Conservation (phyloP, 208 protist genomes). For the Tritrichomonas musculus region DNA sequence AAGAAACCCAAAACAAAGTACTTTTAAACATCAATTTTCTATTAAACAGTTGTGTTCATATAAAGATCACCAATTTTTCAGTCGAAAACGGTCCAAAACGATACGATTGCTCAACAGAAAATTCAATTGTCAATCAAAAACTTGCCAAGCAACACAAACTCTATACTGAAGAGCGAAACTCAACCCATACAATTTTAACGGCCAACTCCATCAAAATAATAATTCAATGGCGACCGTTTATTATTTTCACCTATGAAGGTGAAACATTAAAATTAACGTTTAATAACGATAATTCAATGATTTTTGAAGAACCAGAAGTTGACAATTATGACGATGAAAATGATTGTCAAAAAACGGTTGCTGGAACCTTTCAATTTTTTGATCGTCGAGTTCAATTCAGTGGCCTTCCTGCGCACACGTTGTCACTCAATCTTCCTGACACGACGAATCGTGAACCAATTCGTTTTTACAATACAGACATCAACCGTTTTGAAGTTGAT, state of each 20-base stretch:
- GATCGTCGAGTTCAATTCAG: neutral
- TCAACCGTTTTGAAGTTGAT: neutral
- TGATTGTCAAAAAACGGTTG: neutral
- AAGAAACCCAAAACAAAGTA: neutral
- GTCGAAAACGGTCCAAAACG: neutral
- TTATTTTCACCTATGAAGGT: neutral
- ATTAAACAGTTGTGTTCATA: neutral
- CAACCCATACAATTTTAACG: neutral
- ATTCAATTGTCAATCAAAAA: neutral
- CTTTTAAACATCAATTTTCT: neutral
- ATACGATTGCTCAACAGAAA: neutral
- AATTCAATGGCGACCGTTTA: neutral
- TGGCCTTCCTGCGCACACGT: neutral
- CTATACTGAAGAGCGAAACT: too few species aligned
- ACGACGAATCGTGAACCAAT: neutral
- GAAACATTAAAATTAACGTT: neutral
- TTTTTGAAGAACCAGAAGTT: neutral
- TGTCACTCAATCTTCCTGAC: neutral
- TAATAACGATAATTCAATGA: neutral
- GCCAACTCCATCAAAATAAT: too few species aligned
- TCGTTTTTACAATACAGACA: slow-evolving; percentile 20
- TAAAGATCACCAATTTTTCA: neutral
- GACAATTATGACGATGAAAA: neutral
- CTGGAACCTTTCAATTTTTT: neutral
- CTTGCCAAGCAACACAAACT: neutral